Evolutionary conservation across 2,329 filamentous ascomycete genomes (phyloP), one percentile per base, ranked within the genome.

Genomic region (Alternaria brassicae): DNA sequence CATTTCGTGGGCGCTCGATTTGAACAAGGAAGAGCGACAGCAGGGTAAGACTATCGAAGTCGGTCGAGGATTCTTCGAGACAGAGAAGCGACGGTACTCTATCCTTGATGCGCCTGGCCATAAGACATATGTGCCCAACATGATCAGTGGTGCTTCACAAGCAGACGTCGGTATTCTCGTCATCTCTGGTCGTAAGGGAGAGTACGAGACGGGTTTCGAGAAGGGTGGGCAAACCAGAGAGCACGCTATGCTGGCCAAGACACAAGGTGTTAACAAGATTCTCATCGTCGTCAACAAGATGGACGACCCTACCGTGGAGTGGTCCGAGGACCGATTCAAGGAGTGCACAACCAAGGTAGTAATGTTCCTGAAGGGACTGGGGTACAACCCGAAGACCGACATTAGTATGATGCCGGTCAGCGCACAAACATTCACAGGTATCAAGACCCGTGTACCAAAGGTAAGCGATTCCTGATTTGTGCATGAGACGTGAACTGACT

Each of bases 21-120:
- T 98, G 78, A 99, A 93, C 69, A 97, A 94, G 80, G 96, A 99
- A 79, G 95, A 99, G 78, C 88, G 96, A 74, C 84, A 91, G 52
- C 96, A 98, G 85, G 95, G 95, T 68, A 99, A 98, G 84, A 99
- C 95, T 6, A 93, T 99, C 65, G 95, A 99, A 80, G 94, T 98
- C 27, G 95, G 95, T 25, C 88, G 94, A 75, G 95, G 92, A 12
- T 97, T 92, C 62, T 77, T 99, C 80, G 95, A 98, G 83, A 97
- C 95, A 3, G 92, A 98, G 62, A 97, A 95, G 83, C 90, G 95
- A 68, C 86, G 92, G 72, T 99, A 99, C 87, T 95, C 92, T 72
- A 97, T 99, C 66, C 86, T 99, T 48, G 95, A 99, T 79, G 95
- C 95, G 0, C 95, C 95, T 10, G 95, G 94, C 17, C 94, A 99